Evolutionary conservation across 2,329 filamentous ascomycete genomes (phyloP), one percentile per base, ranked within the genome.

Genomic region (Cercospora canescens): DNA sequence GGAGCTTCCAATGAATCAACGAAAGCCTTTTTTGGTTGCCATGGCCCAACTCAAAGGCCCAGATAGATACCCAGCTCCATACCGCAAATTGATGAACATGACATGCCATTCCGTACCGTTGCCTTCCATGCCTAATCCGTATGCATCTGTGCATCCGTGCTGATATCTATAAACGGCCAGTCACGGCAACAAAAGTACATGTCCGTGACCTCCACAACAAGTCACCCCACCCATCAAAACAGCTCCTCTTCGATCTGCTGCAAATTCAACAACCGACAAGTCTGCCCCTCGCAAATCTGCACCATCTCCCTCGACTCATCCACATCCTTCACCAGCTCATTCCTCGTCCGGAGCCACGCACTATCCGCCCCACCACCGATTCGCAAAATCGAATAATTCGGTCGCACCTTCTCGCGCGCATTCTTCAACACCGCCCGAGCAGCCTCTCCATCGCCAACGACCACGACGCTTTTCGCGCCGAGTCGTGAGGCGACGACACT

Each of bases 401-500:
- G 77, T 60, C 76, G 73, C 6, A 82, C 74, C 26, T 75, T 76
- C 52, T 72, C 73, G 55, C 81, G 76, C 21, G 81, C 76, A 68
- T 77, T 77, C 56, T 74, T 75, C 28, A 84, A 35, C 61, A 80
- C 82, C 34, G 79, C 76, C 4, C 81, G 76, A 0, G 81, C 79
- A 48, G 69, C 76, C 54, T 76, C 77, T 32, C 76, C 83, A 50
- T 82, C 79, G 8, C 85, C 83, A 1, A 85, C 81, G 6, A 89
- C 81, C 9, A 89, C 84, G 2, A 88, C 76, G 18, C 85, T 85
- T 62, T 85, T 85, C 2, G 89, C 85, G 0, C 93, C 93, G 3
- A 96, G 79, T 66, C 90, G 87, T 4, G 89, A 87, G 1, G 89
- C 87, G 9, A 97, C 92, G 2, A 98, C 87, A 0, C 86, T 86